A percentile compares a stretch with the other conserved stretches of the same genome.
Evolutionary conservation across 73 alveolate species (phyloP).

Genomic region (Paramecium sonneborni): DNA sequence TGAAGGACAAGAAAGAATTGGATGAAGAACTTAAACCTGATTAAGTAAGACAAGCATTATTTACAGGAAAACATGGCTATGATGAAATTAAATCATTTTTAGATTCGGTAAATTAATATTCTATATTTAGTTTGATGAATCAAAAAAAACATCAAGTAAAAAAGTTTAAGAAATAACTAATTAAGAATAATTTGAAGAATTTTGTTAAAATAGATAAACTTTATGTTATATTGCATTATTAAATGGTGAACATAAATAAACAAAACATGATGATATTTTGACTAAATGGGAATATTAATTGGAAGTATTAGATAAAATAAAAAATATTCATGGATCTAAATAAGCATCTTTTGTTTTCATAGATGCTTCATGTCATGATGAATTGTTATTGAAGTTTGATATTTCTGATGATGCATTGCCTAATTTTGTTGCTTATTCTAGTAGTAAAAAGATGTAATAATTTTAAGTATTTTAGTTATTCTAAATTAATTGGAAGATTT

Average conservation of each 20-base stretch:
- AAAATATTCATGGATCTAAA: conserved; percentile 28
- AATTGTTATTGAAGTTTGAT: conserved; percentile 41
- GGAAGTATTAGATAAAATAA: background rate
- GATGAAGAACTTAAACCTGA: conserved; percentile 40
- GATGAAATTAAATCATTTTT: conserved; percentile 34
- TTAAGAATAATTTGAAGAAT: conserved; percentile 4
- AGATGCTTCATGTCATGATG: conserved; percentile 53
- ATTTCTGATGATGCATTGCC: conserved; percentile 10
- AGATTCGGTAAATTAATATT: background rate
- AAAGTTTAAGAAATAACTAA: background rate
- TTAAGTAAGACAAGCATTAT: background rate
- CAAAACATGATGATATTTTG: conserved; percentile 30
- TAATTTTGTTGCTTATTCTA: background rate
- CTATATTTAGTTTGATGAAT: background rate
- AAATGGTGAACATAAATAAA: conserved; percentile 40
- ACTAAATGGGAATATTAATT: conserved; percentile 54
- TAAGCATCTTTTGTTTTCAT: conserved; percentile 30
- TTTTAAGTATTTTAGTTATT: background rate
- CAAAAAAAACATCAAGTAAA: background rate
- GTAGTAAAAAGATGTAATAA: background rate
- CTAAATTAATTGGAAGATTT: conserved; percentile 38
- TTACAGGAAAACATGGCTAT: conserved; percentile 9
- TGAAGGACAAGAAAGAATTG: conserved; percentile 18
- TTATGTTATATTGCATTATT: conserved; percentile 25
- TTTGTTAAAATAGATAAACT: background rate